phyloP scores from a whole-genome alignment of 768 basidiomycete species.

The Tricholoma matsutake region DNA sequence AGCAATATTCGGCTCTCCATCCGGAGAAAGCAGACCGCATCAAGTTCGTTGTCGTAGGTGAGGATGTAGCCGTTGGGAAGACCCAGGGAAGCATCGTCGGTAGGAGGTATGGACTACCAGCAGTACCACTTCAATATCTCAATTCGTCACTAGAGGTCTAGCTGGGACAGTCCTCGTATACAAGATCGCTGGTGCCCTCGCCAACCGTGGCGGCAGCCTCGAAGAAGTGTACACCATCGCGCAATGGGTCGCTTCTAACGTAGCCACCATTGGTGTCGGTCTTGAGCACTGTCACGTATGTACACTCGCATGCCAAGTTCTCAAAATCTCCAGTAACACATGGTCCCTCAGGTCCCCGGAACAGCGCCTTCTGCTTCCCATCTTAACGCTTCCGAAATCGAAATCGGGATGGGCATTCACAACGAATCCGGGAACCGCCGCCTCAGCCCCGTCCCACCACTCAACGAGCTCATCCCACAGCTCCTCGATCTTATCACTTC shows the following conservation, averaged over 20 bases:
- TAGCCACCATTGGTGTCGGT: slow-evolving; percentile 83
- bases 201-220: slow-evolving; percentile 61
- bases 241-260: slow-evolving; percentile 58
- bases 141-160: slow-evolving; percentile 54
- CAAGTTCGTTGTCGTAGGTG: slow-evolving; percentile 80
- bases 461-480: slow-evolving; percentile 64
- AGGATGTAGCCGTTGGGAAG: slow-evolving; percentile 85
- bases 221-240: slow-evolving; percentile 67
- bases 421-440: slow-evolving; percentile 79
- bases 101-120: slow-evolving; percentile 47
- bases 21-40: slow-evolving; percentile 65
- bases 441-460: slow-evolving; percentile 67
- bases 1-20: slow-evolving; percentile 71
- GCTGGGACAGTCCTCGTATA: slow-evolving; percentile 83
- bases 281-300: slow-evolving; percentile 85
- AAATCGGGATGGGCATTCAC: slow-evolving; percentile 91
- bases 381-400: slow-evolving; percentile 63
- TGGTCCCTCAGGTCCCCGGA: slow-evolving; percentile 61
- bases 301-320: background rate
- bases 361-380: slow-evolving; percentile 57
- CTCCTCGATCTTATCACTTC: slow-evolving; percentile 69
- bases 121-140: background rate
- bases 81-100: slow-evolving; percentile 84
- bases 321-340: background rate
- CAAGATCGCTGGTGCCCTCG: slow-evolving; percentile 87